These are phyloP conservation scores for Cicer yamashitae DNA, from an alignment of 306 rosid species.

Conservation along the genomic window DNA sequence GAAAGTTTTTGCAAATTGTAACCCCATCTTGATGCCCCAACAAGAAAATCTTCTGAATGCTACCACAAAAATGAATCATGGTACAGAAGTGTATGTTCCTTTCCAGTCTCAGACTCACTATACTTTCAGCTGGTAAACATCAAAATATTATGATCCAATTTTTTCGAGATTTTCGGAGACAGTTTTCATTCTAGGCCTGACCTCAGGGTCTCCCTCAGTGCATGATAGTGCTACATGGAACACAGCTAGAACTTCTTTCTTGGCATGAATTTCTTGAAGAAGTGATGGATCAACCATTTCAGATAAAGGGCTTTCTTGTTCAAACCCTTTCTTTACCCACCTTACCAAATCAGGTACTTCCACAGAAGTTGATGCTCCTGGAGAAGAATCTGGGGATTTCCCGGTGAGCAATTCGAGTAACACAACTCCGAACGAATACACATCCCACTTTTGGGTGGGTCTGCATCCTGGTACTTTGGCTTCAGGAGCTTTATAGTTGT, in stretches of 20 bases:
- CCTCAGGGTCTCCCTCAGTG: slow-evolving; percentile 85
- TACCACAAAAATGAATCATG: slow-evolving; percentile 45
- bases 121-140: slow-evolving; percentile 25
- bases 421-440: slow-evolving; percentile 87
- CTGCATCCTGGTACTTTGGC: slow-evolving; percentile 69
- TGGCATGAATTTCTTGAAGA: slow-evolving; percentile 90
- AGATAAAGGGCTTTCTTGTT: slow-evolving; percentile 85
- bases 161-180: slow-evolving; percentile 88
- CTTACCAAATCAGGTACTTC: slow-evolving; percentile 87
- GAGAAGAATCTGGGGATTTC: slow-evolving; percentile 89
- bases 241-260: slow-evolving; percentile 85
- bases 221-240: slow-evolving; percentile 91
- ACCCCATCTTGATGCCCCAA: slow-evolving; percentile 45
- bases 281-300: slow-evolving; percentile 87
- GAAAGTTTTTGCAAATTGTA: slow-evolving; percentile 44
- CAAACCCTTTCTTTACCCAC: slow-evolving; percentile 92
- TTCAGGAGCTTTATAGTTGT: slow-evolving; percentile 89
- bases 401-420: slow-evolving; percentile 91
- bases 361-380: slow-evolving; percentile 77
- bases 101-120: slow-evolving; percentile 35
- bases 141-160: slow-evolving; percentile 52
- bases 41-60: slow-evolving; percentile 44
- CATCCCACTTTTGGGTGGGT: slow-evolving; percentile 93
- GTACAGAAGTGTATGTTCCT: slow-evolving; percentile 25
- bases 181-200: slow-evolving; percentile 88